Evolutionary conservation across 495 filamentous ascomycete genomes (phyloP), one percentile per base, ranked within the genome.

Genomic region (Penicillium parvum): DNA sequence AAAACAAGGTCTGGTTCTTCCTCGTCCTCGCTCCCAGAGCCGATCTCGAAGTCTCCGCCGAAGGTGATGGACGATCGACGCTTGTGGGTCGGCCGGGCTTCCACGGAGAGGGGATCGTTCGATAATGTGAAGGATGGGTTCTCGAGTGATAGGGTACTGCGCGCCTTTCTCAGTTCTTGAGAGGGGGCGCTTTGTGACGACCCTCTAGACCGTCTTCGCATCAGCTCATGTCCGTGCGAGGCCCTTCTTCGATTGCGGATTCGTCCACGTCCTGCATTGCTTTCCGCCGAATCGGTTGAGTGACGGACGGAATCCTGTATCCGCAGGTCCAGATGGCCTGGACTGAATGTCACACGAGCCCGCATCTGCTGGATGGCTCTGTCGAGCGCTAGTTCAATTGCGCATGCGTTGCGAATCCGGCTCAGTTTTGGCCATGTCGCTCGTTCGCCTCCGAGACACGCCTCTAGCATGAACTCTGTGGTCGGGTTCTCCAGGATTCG

Each of bases 361-460:
- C 88, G 73, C 57, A 94, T 74, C 10, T 77, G 72, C 49, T 88
- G 84, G 6, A 96, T 87, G 6, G 87, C 89, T 20, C 79, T 74
- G 58, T 96, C 90, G 5, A 96, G 66, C 9, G 88, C 87, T 18
- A 96, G 66, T 60, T 96, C 90, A 32, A 96, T 86, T 9, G 88
- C 85, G 49, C 84, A 84, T 40, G 88, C 83, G 52, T 94, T 92
- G 28, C 83, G 72, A 43, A 96, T 82, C 7, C 86, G 80, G 43
- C 82, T 83, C 1, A 96, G 63, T 53, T 88, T 87, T 1, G 90
- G 88, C 90, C 90, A 96, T 1, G 90, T 92, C 17, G 90, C 91
- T 45, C 83, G 72, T 60, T 96, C 87, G 15, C 90, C 90, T 28
- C 76, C 73, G 8, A 87, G 61, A 52, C 83, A 85, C 18, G 86